Conservation (phyloP, 371 early-diverging fungal genomes). For the Nematocida parisii region DNA sequence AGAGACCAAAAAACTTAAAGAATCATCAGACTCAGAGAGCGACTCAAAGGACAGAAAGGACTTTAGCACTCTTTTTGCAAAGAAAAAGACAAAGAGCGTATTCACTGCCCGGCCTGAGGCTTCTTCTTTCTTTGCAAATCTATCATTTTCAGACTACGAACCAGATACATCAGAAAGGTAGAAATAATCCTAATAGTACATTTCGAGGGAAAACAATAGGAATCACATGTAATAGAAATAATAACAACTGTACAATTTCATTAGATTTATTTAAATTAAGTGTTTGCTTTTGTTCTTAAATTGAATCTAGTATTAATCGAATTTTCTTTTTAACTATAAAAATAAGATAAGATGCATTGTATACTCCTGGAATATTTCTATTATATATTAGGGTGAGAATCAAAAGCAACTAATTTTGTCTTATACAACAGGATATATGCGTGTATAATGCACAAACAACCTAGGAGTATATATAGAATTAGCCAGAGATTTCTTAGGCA, state of each 20-base stretch:
- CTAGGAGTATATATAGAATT: too few species aligned
- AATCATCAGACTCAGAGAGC: conserved; percentile 6
- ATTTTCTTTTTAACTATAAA: too few species aligned
- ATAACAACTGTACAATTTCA: conserved; percentile 1
- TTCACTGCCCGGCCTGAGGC: conserved; percentile 42
- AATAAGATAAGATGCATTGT: too few species aligned
- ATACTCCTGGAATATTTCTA: too few species aligned
- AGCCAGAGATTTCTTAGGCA: too few species aligned
- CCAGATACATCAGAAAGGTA: conserved; percentile 18
- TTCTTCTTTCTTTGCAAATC: conserved; percentile 57
- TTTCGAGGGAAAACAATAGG: background rate
- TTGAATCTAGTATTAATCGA: too few species aligned
- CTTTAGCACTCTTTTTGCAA: conserved; percentile 57
- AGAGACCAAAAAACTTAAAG: conserved; percentile 1
- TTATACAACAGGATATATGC: too few species aligned
- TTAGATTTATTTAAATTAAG: background rate
- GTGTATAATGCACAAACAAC: too few species aligned
- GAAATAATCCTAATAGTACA: background rate
- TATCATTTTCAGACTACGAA: conserved; percentile 54
- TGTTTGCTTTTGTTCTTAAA: background rate
- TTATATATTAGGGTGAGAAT: too few species aligned
- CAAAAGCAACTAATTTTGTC: too few species aligned
- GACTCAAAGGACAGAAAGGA: conserved; percentile 49
- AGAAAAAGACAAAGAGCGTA: conserved; percentile 37
- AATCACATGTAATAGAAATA: background rate